Base-by-base conservation (phyloP, 495 filamentous ascomycete genomes). In the Hypoxylon lienhwacheense region DNA sequence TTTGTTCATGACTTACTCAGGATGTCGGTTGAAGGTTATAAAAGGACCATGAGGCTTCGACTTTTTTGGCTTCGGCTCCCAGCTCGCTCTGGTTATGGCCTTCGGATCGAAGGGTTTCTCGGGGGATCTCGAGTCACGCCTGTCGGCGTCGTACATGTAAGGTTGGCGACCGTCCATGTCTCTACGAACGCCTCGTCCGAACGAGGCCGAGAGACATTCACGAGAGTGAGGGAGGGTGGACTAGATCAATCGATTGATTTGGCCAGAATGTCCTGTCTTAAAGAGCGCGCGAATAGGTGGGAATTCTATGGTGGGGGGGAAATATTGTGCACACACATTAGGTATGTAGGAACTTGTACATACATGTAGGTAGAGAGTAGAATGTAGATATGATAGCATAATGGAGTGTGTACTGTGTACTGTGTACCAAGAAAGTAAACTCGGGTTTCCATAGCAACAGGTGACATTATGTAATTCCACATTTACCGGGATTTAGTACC, bases 61-160 rank as follows among this genome's bases (percentile, higher is more conserved):
- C 47, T 77, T 82, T 8, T 73, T 77, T 8, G 69, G 66, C 52
- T 78, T 77, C 11, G 72, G 75, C 54, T 79, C 71, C 61, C 73
- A 84, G 68, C 86, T 90, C 48, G 87, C 85, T 66, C 87, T 77
- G 6, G 89, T 88, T 25, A 86, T 81, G 46, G 85, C 85, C 63
- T 89, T 93, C 10, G 91, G 91, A 62, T 96, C 88, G 72, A 93
- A 96, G 0, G 67, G 63, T 5, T 70, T 74, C 25, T 86, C 75
- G 55, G 78, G 65, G 66, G 70, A 44, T 73, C 77, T 51, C 56
- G 70, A 68, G 31, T 80, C 72, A 37, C 60, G 63, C 43, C 53
- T 65, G 33, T 77, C 69, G 24, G 71, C 66, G 61, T 85, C 81
- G 71, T 95, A 95, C 70, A 95, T 74, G 75, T 86, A 95, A 45